phyloP scores from a whole-genome alignment of 2,329 filamentous ascomycete species.

The Paraconiothyrium sp. region DNA sequence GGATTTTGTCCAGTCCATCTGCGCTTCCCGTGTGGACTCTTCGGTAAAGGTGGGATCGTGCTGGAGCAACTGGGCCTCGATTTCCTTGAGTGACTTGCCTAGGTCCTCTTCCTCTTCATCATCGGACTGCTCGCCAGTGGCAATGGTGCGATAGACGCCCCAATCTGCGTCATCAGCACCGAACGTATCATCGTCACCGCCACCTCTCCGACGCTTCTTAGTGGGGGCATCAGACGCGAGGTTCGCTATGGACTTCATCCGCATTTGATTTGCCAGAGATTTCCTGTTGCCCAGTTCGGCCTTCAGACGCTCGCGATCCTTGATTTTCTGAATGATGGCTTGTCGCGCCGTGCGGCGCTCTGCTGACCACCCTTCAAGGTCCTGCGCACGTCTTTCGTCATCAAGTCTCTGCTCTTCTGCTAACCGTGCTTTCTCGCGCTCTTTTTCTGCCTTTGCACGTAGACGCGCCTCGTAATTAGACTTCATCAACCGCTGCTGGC shows the following conservation, averaged over 20 bases:
- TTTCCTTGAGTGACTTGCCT: slow-evolving; percentile 72
- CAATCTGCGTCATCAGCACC: slow-evolving; percentile 98
- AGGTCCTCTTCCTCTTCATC: slow-evolving; percentile 95
- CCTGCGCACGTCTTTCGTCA: slow-evolving; percentile 80
- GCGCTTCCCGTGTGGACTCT: slow-evolving; percentile 88
- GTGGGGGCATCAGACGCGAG: slow-evolving; percentile 86
- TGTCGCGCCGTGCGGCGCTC: slow-evolving; percentile 79
- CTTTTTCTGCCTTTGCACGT: slow-evolving; percentile 95
- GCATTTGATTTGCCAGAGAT: slow-evolving; percentile 92
- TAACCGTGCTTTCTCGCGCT: slow-evolving; percentile 84
- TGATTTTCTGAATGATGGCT: slow-evolving; percentile 81
- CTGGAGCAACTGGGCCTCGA: slow-evolving; percentile 85
- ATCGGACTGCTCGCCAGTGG: slow-evolving; percentile 80
- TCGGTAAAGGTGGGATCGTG: slow-evolving; percentile 92
- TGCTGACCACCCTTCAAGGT: slow-evolving; percentile 86
- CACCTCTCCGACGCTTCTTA: slow-evolving; percentile 85
- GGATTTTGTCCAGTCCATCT: slow-evolving; percentile 94
- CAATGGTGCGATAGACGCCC: slow-evolving; percentile 94
- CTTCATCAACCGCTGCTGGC: slow-evolving; percentile 91
- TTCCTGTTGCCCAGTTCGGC: slow-evolving; percentile 96
- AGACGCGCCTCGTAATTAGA: slow-evolving; percentile 92
- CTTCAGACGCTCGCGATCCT: slow-evolving; percentile 91
- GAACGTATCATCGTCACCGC: slow-evolving; percentile 93
- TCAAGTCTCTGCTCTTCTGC: slow-evolving; percentile 87
- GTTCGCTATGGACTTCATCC: slow-evolving; percentile 98